Evolutionary conservation across 352 stramenopile genomes (phyloP).

Genomic region (Phytopythium kandeliae): DNA sequence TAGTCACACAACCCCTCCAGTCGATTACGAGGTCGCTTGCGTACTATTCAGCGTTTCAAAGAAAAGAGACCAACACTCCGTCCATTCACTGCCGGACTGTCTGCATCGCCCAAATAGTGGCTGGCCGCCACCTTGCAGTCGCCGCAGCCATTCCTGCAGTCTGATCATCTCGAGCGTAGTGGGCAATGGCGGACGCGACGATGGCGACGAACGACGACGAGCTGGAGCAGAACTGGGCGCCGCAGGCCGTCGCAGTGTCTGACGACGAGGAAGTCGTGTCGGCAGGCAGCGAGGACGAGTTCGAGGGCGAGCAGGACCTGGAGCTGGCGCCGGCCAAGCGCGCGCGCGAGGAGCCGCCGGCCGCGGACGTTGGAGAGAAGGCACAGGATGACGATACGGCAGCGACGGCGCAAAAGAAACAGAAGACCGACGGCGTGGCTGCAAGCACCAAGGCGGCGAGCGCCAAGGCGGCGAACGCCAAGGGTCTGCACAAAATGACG

Average conservation of each 20-base stretch:
- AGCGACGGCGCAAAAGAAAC: constrained; percentile 38
- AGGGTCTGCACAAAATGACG: constrained; percentile 79
- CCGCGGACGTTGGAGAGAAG: constrained; percentile 1
- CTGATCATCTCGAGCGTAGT: too few species aligned
- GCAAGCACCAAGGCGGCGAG: too few species aligned
- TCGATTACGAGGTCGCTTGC: too few species aligned
- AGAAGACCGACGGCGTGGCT: constrained; percentile 27
- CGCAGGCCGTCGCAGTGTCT: constrained; percentile 26
- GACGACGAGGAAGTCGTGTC: constrained; percentile 53
- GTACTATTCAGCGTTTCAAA: too few species aligned
- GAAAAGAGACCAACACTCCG: too few species aligned
- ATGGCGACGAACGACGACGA: constrained; percentile 41
- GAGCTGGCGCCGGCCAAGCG: constrained; percentile 48
- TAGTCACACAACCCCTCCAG: too few species aligned
- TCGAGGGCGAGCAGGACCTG: constrained; percentile 65
- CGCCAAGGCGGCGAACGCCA: constrained; percentile 17
- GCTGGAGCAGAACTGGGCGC: constrained; percentile 60
- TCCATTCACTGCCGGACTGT: too few species aligned
- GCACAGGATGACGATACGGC: constrained; percentile 8
- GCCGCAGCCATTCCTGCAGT: too few species aligned
- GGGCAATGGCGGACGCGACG: too few species aligned
- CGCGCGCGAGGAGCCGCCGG: constrained; percentile 25
- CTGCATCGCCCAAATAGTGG: too few species aligned
- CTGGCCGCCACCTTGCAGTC: too few species aligned
- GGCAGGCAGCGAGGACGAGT: constrained; percentile 73